Evolutionary conservation across 148 eudicot genomes (phyloP), one percentile per base, ranked within the genome.

Genomic region (Cornus suecica): DNA sequence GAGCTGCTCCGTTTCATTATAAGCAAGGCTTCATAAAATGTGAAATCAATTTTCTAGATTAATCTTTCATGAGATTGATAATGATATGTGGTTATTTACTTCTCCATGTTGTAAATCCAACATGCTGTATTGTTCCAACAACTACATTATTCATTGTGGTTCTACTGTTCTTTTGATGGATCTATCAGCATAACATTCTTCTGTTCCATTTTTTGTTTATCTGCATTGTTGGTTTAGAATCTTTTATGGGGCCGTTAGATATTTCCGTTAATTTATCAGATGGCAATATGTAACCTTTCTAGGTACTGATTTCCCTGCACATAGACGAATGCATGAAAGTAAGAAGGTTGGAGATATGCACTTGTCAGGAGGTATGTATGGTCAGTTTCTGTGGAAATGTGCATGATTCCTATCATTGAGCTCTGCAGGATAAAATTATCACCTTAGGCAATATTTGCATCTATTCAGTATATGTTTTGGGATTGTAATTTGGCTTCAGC

Each of bases 231-330:
- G 68, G 23, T 41, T 18, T 34, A 41, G 54, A 68, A 26, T 2
- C 8, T 64, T 24, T 65, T 3, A 13, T 42, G 23, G 26, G 23
- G 13, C 62, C 10, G 10, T 48, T 5, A 69, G 42, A 26, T 45
- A 26, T 0, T 30, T 22, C 5, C 32, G 29, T 25, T 52, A 52
- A 52, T 10, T 52, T 4, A 15, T 52, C 30, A 26, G 30, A 75
- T 74, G 34, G 61, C 71, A 15, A 56, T 24, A 62, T 66, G 14
- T 37, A 52, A 72, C 2, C 10, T 15, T 64, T 31, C 64, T 72
- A 81, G 86, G 78, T 42, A 82, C 78, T 5, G 80, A 74, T 14
- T 80, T 86, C 79, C 84, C 86, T 62, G 69, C 81, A 34, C 75
- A 70, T 31, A 79, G 85, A 81, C 84, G 71, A 78, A 78, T 73